Evolutionary conservation across 2,329 filamentous ascomycete species (phyloP).

Genomic region (Coniochaeta ligniaria): DNA sequence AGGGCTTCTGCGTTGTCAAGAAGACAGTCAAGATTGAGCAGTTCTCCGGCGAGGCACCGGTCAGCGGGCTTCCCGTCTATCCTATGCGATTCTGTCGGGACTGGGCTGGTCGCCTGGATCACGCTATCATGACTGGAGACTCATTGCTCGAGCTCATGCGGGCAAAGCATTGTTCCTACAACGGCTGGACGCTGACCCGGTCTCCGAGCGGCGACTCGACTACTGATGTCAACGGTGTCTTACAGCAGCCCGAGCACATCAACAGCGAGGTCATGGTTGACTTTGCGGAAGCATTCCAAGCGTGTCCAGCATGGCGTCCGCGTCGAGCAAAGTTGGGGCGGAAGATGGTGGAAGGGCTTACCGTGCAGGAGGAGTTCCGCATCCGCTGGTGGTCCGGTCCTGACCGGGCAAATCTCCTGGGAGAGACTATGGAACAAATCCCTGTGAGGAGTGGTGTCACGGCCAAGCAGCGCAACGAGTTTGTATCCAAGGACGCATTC

Average conservation of each 20-base stretch:
- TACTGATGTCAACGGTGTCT: constrained; percentile 2
- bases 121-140: background rate
- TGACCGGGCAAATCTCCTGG: constrained; percentile 4
- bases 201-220: constrained; percentile 1
- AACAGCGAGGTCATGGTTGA: constrained; percentile 10
- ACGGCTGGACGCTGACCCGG: constrained; percentile 5
- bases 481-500: constrained; percentile 6
- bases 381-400: constrained; percentile 6
- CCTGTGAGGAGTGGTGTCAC: constrained; percentile 7
- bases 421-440: constrained; percentile 2
- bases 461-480: constrained; percentile 4
- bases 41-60: constrained; percentile 1
- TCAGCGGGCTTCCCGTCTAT: constrained; percentile 3
- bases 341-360: background rate
- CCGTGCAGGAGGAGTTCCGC: constrained; percentile 4
- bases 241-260: constrained; percentile 5
- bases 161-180: constrained; percentile 4
- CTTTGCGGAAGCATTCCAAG: constrained; percentile 7
- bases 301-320: constrained; percentile 6
- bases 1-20: constrained; percentile 3
- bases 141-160: constrained; percentile 1
- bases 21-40: constrained; percentile 5
- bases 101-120: background rate
- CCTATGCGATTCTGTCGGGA: constrained; percentile 4
- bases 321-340: background rate